Percentiles rank a stretch among this genome's conserved stretches.
Evolutionary conservation across 1,284 basidiomycete genomes (phyloP).

Genomic region (Takashimella koratensis): DNA sequence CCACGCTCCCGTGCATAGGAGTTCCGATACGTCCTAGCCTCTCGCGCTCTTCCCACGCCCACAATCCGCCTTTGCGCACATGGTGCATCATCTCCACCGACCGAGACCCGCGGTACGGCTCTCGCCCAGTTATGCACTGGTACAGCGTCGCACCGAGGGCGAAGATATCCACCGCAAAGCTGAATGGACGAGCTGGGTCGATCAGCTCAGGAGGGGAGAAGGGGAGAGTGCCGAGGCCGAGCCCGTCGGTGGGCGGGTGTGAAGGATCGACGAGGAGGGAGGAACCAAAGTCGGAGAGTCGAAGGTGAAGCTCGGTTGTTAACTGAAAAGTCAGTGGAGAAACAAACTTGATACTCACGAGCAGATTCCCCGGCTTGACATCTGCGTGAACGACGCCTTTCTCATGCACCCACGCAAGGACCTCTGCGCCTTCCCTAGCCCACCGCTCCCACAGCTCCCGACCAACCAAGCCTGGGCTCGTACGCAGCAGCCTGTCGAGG

Average conservation of each 20-base stretch:
- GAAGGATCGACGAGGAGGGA: conserved; percentile 48
- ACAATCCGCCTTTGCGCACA: conserved; percentile 50
- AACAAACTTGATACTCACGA: conserved; percentile 24
- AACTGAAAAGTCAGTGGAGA: conserved; percentile 22
- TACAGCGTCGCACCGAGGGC: conserved; percentile 53
- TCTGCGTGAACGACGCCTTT: conserved; percentile 52
- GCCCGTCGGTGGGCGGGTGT: conserved; percentile 48
- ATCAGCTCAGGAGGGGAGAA: conserved; percentile 55
- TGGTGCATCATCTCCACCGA: conserved; percentile 51
- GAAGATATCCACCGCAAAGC: conserved; percentile 53
- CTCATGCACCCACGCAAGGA: conserved; percentile 50
- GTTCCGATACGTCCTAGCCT: conserved; percentile 31
- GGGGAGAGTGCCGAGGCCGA: conserved; percentile 52
- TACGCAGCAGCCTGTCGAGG: conserved; percentile 44
- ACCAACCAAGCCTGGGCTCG: conserved; percentile 42
- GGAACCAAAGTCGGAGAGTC: conserved; percentile 53
- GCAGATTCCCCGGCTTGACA: conserved; percentile 49
- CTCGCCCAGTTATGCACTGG: conserved; percentile 50
- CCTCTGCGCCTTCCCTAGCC: conserved; percentile 47
- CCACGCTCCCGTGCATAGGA: conserved; percentile 4
- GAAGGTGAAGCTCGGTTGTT: conserved; percentile 43
- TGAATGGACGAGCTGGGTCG: conserved; percentile 46
- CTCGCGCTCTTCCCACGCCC: conserved; percentile 50
- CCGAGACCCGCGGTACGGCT: conserved; percentile 50
- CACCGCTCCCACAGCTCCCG: conserved; percentile 43